Percentiles rank a stretch among this genome's conserved stretches.
Conservation (phyloP, 1,139 yeast species). For the Pichia sp. region DNA sequence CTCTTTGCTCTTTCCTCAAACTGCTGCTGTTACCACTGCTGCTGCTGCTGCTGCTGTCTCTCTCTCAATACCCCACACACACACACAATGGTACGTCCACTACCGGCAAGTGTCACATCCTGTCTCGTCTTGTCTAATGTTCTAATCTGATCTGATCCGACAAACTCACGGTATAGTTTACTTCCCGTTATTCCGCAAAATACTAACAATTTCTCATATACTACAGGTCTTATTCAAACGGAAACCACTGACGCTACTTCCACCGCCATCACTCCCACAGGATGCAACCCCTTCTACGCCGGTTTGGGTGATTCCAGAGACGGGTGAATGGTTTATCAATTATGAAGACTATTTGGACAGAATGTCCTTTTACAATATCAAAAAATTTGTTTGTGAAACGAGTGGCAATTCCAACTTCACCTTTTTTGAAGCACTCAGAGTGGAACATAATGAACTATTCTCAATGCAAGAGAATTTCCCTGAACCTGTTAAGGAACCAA, state of each 20-base stretch:
- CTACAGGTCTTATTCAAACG: slow-evolving; percentile 63
- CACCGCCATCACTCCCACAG: slow-evolving; percentile 49
- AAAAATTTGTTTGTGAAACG: slow-evolving; percentile 89
- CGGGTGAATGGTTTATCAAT: slow-evolving; percentile 77
- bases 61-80: too few relatives aligned
- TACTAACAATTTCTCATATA: slow-evolving; percentile 3
- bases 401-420: slow-evolving; percentile 92
- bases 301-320: slow-evolving; percentile 74
- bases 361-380: slow-evolving; percentile 63
- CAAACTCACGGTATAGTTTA: too few relatives aligned
- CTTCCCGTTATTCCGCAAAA: too few relatives aligned
- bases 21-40: too few relatives aligned
- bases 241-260: slow-evolving; percentile 54
- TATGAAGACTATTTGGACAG: slow-evolving; percentile 71
- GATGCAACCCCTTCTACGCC: slow-evolving; percentile 42
- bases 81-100: too few relatives aligned
- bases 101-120: too few relatives aligned
- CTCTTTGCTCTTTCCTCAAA: too few relatives aligned
- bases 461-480: slow-evolving; percentile 82
- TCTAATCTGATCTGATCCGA: too few relatives aligned
- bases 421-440: slow-evolving; percentile 77
- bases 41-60: too few relatives aligned
- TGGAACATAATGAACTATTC: slow-evolving; percentile 62
- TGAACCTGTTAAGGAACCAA: slow-evolving; percentile 86
- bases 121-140: too few relatives aligned